Evolutionary conservation across 1,284 basidiomycete species (phyloP), one percentile per base, ranked within the genome.

Genomic region (Cronartium ribicola): DNA sequence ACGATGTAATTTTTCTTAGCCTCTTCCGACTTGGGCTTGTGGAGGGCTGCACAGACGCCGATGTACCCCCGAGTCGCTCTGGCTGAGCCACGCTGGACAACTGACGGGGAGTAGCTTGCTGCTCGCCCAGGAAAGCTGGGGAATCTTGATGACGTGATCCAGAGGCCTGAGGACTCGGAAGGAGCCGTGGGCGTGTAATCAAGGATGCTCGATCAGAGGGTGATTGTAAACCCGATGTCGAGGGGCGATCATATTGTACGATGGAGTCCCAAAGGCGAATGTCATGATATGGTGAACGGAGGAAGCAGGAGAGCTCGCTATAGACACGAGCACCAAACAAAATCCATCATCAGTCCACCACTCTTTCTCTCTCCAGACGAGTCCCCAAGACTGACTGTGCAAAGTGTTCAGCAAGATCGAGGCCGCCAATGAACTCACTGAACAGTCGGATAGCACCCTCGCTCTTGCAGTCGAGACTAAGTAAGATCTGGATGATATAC

Each of bases 221-320:
- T 29, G 29, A 29, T 29, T 29, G 29, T 29, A 29, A 29, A 2
- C 29, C 29, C 29, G 2, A 29, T 29, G 29, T 1, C 29, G 29
- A 29, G 29, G 29, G 29, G 1, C 60, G n/a, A 37, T 62, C 60
- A 20, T 68, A 68, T 22, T 68, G 67, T 44, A 68, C 20, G 17
- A 59, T 57, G 59, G 55, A 60, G 20, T 68, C 67, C 67, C 67
- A 68, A 43, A 59, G 36, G 11, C 43, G 36, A 17, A 68, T 44
- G 22, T 61, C 39, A 41, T 44, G 17, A 40, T 43, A 68, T 44
- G 67, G 67, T 14, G 67, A 68, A 22, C 67, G 55, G n/a, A 68
- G 59, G 46, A 68, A 68, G 41, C 67, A 68, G 13, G 67, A 59
- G 41, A 68, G 29, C 59, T 68, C 67, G 20, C 67, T 68, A 36